These are phyloP conservation scores for Trichoderma harzianum DNA, from an alignment of 2,329 filamentous ascomycete genomes.

Conservation along the genomic window DNA sequence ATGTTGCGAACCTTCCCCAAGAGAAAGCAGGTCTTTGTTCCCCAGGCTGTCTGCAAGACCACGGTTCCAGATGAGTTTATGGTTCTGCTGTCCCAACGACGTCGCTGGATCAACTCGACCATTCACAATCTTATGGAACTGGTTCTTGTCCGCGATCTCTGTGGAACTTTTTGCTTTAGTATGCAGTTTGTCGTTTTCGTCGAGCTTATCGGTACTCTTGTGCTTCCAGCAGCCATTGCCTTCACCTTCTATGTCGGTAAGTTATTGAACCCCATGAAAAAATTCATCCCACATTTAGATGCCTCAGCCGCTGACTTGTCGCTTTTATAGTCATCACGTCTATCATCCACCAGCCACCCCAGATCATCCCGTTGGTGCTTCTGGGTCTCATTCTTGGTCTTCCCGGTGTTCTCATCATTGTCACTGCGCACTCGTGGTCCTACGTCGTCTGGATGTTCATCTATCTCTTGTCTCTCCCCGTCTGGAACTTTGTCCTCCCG, in stretches of 20 bases:
- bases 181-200: conserved; percentile 99
- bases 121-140: conserved; percentile 99
- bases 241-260: conserved; percentile 96
- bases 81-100: conserved; percentile 88
- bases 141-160: conserved; percentile 89
- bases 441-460: conserved; percentile 98
- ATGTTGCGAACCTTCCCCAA: conserved; percentile 99
- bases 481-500: conserved; percentile 97
- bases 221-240: conserved; percentile 90
- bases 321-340: conserved; percentile 68
- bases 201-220: conserved; percentile 89
- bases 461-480: conserved; percentile 85
- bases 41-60: conserved; percentile 98
- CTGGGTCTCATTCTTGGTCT: conserved; percentile 89
- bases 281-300: not conserved
- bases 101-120: conserved; percentile 99
- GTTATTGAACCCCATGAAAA: conserved; percentile 34
- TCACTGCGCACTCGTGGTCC: conserved; percentile 88
- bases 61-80: conserved; percentile 90
- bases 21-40: conserved; percentile 97
- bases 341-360: conserved; percentile 71
- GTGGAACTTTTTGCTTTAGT: conserved; percentile 98
- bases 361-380: conserved; percentile 86
- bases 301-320: not conserved
- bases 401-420: conserved; percentile 83